Evolutionary conservation across 78 protist species (phyloP).

Genomic region (Capsaspora owczarzaki): DNA sequence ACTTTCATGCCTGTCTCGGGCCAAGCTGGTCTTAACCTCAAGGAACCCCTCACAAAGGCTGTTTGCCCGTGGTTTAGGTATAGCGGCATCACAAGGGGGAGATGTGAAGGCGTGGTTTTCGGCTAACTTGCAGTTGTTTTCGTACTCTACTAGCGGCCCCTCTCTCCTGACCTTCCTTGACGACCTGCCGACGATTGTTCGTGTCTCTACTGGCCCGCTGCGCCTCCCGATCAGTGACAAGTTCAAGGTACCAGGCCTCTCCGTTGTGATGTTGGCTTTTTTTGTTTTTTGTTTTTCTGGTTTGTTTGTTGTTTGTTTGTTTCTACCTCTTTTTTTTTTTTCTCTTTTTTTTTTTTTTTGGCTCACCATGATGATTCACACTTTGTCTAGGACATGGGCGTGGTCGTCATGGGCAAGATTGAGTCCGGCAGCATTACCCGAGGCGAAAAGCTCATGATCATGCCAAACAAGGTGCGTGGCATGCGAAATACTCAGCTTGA

Average conservation of each 20-base stretch:
- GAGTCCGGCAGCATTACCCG: conserved; percentile 71
- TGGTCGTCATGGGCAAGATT: conserved; percentile 74
- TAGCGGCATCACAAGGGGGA: too few species aligned
- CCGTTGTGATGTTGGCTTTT: background rate
- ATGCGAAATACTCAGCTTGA: background rate
- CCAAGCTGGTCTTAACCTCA: conserved; percentile 61
- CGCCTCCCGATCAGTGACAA: conserved; percentile 76
- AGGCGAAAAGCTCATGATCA: conserved; percentile 52
- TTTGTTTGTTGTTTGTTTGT: background rate
- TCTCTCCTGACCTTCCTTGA: conserved; percentile 74
- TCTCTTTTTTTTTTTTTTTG: background rate
- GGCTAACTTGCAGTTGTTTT: background rate
- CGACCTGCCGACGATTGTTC: conserved; percentile 31
- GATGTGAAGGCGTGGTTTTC: background rate
- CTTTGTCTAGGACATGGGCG: conserved; percentile 57
- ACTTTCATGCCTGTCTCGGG: conserved; percentile 87
- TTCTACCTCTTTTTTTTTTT: background rate
- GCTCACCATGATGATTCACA: background rate
- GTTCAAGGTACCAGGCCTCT: too few species aligned
- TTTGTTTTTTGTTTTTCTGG: background rate
- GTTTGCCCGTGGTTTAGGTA: conserved; percentile 64
- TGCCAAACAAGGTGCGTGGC: conserved; percentile 53
- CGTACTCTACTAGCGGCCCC: conserved; percentile 35
- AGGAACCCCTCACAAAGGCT: conserved; percentile 26
- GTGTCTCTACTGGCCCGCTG: conserved; percentile 49